Evolutionary conservation across 1,284 basidiomycete species (phyloP).

Genomic region (Bjerkandera adusta): DNA sequence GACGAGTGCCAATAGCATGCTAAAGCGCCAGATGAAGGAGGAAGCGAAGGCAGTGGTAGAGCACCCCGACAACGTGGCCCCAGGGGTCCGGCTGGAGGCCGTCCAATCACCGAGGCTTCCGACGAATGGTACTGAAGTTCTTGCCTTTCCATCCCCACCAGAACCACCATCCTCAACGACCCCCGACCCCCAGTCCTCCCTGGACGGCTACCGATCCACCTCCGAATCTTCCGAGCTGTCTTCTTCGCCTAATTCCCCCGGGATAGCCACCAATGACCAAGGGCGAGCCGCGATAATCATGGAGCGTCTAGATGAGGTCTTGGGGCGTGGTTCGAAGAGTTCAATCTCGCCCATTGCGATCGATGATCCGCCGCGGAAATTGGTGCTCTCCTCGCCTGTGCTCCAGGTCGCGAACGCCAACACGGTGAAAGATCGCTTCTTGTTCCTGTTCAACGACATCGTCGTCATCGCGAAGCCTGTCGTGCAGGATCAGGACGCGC

Average conservation of each 20-base stretch:
- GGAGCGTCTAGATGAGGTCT: conserved; percentile 67
- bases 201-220: conserved; percentile 52
- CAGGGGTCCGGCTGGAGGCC: conserved; percentile 7
- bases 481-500: conserved; percentile 57
- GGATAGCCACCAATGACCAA: conserved; percentile 26
- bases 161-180: conserved; percentile 63
- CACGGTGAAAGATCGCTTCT: conserved; percentile 93
- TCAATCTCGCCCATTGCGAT: conserved; percentile 63
- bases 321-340: conserved; percentile 58
- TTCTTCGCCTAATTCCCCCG: conserved; percentile 42
- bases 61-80: conserved; percentile 12
- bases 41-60: conserved; percentile 4
- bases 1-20: conserved; percentile 36
- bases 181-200: conserved; percentile 67
- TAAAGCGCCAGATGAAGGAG: conserved; percentile 3
- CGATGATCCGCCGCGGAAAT: conserved; percentile 83
- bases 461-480: conserved; percentile 84
- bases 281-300: conserved; percentile 47
- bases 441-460: conserved; percentile 95
- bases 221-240: conserved; percentile 46
- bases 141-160: conserved; percentile 47
- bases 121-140: conserved; percentile 20
- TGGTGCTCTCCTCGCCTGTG: conserved; percentile 83
- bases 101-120: conserved; percentile 18
- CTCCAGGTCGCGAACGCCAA: conserved; percentile 93